Percentiles rank a stretch among this genome's conserved stretches.
phyloP scores from a whole-genome alignment of 108 stramenopile species.

The Cyclotella sp. region DNA sequence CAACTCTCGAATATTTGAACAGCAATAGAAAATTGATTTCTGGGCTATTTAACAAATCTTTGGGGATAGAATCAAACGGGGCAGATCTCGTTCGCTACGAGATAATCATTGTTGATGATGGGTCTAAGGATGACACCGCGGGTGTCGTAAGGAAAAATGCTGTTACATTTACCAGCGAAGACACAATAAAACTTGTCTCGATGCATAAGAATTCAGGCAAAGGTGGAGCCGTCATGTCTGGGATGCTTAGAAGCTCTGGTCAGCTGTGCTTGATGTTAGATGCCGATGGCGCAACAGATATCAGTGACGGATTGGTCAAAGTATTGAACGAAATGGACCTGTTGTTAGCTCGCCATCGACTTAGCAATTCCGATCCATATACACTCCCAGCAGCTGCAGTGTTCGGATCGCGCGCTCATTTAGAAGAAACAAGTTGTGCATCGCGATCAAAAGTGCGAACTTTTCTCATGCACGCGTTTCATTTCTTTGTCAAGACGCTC shows the following conservation, averaged over 20 bases:
- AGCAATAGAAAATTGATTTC: slow-evolving; percentile 33
- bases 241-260: slow-evolving; percentile 68
- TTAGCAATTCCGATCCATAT: slow-evolving; percentile 4
- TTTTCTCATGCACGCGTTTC: slow-evolving; percentile 81
- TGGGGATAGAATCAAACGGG: neutral
- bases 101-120: slow-evolving; percentile 87
- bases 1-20: slow-evolving; percentile 69
- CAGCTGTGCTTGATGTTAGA: slow-evolving; percentile 77
- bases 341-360: slow-evolving; percentile 9
- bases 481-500: slow-evolving; percentile 72
- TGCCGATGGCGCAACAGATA: slow-evolving; percentile 89
- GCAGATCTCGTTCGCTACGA: slow-evolving; percentile 39
- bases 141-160: slow-evolving; percentile 59
- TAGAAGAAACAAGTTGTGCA: slow-evolving; percentile 55
- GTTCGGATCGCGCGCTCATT: slow-evolving; percentile 83
- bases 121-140: slow-evolving; percentile 74
- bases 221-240: slow-evolving; percentile 80
- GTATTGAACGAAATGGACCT: slow-evolving; percentile 49
- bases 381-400: slow-evolving; percentile 36
- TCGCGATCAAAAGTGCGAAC: slow-evolving; percentile 71
- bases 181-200: slow-evolving; percentile 52
- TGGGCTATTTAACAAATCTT: slow-evolving; percentile 13
- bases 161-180: slow-evolving; percentile 41
- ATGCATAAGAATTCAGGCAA: slow-evolving; percentile 67
- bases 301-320: slow-evolving; percentile 67